phyloP scores from a whole-genome alignment of 495 filamentous ascomycete genomes.

The Chaetomium fimeti region DNA sequence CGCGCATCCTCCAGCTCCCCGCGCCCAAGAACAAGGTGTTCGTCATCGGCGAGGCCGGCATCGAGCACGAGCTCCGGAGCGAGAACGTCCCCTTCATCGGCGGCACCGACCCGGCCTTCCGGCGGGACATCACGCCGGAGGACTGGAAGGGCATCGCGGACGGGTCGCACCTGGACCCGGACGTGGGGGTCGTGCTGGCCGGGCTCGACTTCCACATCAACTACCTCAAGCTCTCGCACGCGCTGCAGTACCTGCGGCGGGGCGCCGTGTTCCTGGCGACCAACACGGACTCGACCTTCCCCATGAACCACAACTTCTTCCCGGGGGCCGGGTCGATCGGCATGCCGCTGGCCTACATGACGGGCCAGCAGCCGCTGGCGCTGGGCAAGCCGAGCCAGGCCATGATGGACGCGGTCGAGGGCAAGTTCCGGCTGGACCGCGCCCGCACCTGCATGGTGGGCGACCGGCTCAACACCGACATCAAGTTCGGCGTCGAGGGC shows the following conservation, averaged over 20 bases:
- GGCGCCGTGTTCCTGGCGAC: conserved; percentile 93
- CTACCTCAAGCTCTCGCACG: conserved; percentile 84
- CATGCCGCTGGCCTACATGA: conserved; percentile 75
- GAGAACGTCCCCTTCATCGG: conserved; percentile 81
- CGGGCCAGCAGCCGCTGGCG: conserved; percentile 64
- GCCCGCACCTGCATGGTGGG: conserved; percentile 92
- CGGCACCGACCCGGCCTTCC: conserved; percentile 78
- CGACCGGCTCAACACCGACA: conserved; percentile 92
- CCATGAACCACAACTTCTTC: conserved; percentile 75
- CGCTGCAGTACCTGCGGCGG: conserved; percentile 77
- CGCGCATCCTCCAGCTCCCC: conserved; percentile 78
- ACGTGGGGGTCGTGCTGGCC: conserved; percentile 84
- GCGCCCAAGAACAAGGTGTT: conserved; percentile 85
- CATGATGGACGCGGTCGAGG: conserved; percentile 99
- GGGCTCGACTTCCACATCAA: conserved; percentile 92
- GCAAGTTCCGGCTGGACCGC: conserved; percentile 86
- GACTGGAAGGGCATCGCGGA: conserved; percentile 77
- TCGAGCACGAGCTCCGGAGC: conserved; percentile 78
- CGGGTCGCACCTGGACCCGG: conserved; percentile 73
- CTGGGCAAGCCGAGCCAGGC: conserved; percentile 94
- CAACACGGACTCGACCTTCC: conserved; percentile 85
- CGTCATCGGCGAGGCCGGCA: conserved; percentile 85
- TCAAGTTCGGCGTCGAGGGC: conserved; percentile 90
- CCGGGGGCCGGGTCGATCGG: conserved; percentile 85
- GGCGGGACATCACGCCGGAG: conserved; percentile 70